These are phyloP conservation scores for Stephania japonica DNA, from an alignment of 164 flowering plant genomes.

Conservation along the genomic window DNA sequence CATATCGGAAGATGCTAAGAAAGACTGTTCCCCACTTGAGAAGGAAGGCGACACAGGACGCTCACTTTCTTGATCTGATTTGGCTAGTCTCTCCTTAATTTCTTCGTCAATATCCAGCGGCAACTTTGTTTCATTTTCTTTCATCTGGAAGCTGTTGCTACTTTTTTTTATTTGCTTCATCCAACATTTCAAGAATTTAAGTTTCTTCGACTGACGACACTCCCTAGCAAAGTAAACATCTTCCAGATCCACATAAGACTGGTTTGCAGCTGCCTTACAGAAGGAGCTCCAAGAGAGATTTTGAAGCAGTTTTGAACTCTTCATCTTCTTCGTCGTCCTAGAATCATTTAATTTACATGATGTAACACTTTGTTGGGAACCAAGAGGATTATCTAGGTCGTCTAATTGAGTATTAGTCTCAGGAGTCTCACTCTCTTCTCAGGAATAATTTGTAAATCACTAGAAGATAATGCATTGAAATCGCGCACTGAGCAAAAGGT, in stretches of 20 bases:
- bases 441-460: slow-evolving; percentile 6
- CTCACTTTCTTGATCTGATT: slow-evolving; percentile 33
- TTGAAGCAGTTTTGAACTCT: slow-evolving; percentile 19
- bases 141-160: not conserved
- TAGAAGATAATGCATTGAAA: slow-evolving; percentile 12
- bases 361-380: slow-evolving; percentile 24
- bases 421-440: slow-evolving; percentile 7
- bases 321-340: slow-evolving; percentile 29
- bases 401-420: slow-evolving; percentile 14
- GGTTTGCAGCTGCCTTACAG: slow-evolving; percentile 40
- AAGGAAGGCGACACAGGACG: slow-evolving; percentile 29
- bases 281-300: slow-evolving; percentile 65
- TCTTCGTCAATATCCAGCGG: slow-evolving; percentile 21
- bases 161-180: slow-evolving; percentile 57
- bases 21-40: slow-evolving; percentile 33
- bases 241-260: slow-evolving; percentile 38
- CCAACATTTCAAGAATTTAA: slow-evolving; percentile 88
- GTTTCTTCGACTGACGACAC: slow-evolving; percentile 48
- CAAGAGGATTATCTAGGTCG: slow-evolving; percentile 6
- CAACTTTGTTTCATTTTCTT: slow-evolving; percentile 16
- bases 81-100: slow-evolving; percentile 18
- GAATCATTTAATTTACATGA: slow-evolving; percentile 4
- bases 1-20: slow-evolving; percentile 25
- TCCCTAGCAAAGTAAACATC: slow-evolving; percentile 43
- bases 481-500: slow-evolving; percentile 4